phyloP scores from a whole-genome alignment of 257 asterid species.

The Plantago elongata region DNA sequence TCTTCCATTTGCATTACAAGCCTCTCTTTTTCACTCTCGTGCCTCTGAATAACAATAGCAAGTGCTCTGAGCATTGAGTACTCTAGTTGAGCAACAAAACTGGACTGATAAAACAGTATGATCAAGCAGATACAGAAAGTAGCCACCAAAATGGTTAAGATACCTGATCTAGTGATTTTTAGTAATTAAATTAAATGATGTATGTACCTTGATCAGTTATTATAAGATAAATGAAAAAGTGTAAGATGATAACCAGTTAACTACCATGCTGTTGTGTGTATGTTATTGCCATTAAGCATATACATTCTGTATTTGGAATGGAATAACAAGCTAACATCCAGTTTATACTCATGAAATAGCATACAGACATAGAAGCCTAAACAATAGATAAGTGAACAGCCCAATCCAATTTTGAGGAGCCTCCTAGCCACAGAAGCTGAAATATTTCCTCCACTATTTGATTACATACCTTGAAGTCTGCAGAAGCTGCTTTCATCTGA shows the following conservation, averaged over 20 bases:
- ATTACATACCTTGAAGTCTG: conserved; percentile 64
- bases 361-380: no score
- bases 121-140: neutral
- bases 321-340: no score
- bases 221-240: conserved; percentile 5
- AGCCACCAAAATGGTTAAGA: neutral
- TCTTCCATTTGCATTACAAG: conserved; percentile 93
- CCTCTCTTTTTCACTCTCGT: conserved; percentile 76
- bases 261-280: no score
- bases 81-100: conserved; percentile 9
- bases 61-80: conserved; percentile 6
- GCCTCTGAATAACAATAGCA: conserved; percentile 46
- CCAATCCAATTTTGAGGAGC: no score
- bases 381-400: no score
- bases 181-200: neutral
- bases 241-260: conserved; percentile 7
- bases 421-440: no score
- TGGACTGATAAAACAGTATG: conserved; percentile 8
- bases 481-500: conserved; percentile 71
- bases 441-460: no score
- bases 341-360: no score
- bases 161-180: neutral
- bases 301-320: no score
- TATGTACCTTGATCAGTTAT: neutral
- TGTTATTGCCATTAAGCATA: neutral